Base-by-base conservation (phyloP, 2,329 filamentous ascomycete genomes). In the Gliomastix tumulicola region DNA sequence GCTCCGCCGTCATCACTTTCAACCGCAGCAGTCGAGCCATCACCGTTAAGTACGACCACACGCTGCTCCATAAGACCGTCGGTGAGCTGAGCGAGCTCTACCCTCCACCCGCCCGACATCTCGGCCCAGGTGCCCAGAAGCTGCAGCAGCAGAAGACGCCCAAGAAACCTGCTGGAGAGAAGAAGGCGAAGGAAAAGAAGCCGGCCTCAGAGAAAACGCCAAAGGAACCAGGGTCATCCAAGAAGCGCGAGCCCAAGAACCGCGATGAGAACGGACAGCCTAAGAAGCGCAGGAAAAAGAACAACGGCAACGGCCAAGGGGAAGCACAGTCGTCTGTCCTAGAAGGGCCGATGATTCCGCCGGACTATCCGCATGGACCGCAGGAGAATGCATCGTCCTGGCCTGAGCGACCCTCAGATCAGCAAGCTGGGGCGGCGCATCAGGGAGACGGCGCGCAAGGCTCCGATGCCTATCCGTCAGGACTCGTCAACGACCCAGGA, bases 51-150 rank as follows among this genome's bases (percentile, higher is more conserved):
- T 77, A 78, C 45, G 65, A 71, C 21, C 75, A 79, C 45, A 74
- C 68, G 0, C 69, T 67, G 4, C 47, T 78, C n/a, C 75, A 79
- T 49, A 69, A 62, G 47, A 74, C 72, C 0, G 72, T 79, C 5
- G 63, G 55, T 2, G 55, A 78, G 32, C 53, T 76, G 18, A 58
- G 65, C 9, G 62, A 68, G 5, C 54, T 63, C 25, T 67, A 62
- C 20, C 73, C 69, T 6, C 59, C 65, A 12, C 66, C 69, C 6
- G 49, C 54, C 6, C 50, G 53, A 27, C 22, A 22, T 6, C 43
- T 49, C 22, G 50, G 49, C 9, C 51, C 46, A 19, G 48, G 41
- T 11, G 41, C 45, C 5, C 51, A 54, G 38, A 56, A 49, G 32
- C 40, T 42, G 15, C 41, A 43, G 19, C 27, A 37, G 27, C 35